These are phyloP conservation scores for Nakazawaea wyomingensis DNA, from an alignment of 805 yeast species.

Conservation along the genomic window DNA sequence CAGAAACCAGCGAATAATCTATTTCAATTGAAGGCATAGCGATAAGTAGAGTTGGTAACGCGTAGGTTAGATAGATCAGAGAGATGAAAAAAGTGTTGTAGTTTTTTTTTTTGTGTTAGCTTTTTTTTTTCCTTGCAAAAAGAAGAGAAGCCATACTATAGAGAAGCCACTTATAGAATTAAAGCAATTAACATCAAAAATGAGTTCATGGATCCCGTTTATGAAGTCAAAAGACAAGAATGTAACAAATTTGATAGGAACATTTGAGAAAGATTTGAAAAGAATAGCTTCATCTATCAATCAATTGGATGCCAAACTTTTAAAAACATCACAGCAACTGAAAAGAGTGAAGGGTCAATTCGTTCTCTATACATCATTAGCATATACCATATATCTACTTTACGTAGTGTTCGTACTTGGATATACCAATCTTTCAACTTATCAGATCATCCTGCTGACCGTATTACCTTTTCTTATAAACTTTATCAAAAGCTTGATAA, in stretches of 20 bases:
- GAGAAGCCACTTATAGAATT: too few species aligned
- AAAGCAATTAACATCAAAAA: too few species aligned
- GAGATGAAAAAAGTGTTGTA: too few species aligned
- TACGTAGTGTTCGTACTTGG: conserved; percentile 17
- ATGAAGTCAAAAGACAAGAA: conserved; percentile 13
- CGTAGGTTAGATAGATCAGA: too few species aligned
- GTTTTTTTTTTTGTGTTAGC: too few species aligned
- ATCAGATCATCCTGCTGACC: not conserved
- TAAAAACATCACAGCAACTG: conserved; percentile 3
- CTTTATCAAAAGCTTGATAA: conserved; percentile 14
- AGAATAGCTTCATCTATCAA: conserved; percentile 30
- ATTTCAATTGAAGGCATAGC: conserved; percentile 22
- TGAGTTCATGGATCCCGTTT: conserved; percentile 18
- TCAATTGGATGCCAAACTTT: conserved; percentile 18
- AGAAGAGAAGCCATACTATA: too few species aligned
- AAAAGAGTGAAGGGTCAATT: not conserved
- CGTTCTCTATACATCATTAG: conserved; percentile 16
- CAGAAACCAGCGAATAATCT: conserved; percentile 15
- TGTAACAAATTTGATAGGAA: conserved; percentile 16
- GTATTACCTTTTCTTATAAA: conserved; percentile 16
- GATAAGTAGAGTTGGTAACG: not conserved
- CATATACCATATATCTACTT: conserved; percentile 21
- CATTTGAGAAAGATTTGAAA: conserved; percentile 39
- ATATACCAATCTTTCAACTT: not conserved
- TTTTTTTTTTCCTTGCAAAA: too few species aligned